These are phyloP conservation scores for Fusarium xylarioides DNA, from an alignment of 2,329 filamentous ascomycete species.

Conservation along the genomic window DNA sequence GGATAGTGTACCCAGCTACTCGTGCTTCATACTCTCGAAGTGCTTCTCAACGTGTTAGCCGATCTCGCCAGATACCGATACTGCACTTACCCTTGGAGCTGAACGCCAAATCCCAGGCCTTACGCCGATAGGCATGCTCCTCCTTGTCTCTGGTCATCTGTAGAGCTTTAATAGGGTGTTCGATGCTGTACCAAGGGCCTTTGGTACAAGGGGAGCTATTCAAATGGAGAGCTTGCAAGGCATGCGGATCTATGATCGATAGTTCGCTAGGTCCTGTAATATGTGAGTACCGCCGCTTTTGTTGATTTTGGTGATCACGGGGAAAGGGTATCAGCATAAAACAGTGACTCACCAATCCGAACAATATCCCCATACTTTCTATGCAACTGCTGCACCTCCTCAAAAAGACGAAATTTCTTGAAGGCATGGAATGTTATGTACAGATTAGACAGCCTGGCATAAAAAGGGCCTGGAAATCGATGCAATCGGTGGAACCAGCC, in stretches of 20 bases:
- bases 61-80: rapidly evolving
- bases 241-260: neutral
- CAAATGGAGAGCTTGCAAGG: neutral
- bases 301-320: neutral
- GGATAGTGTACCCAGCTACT: neutral
- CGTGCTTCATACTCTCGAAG: neutral
- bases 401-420: neutral
- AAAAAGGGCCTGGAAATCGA: neutral
- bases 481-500: neutral
- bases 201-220: neutral
- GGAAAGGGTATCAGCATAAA: neutral
- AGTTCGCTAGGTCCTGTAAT: neutral
- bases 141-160: neutral
- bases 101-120: neutral
- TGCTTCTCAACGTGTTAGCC: neutral
- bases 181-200: neutral
- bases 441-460: neutral
- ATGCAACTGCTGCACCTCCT: neutral
- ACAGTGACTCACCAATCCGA: neutral
- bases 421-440: neutral
- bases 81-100: neutral
- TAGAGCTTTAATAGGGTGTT: neutral
- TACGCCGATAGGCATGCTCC: neutral
- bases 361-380: neutral
- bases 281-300: neutral